Evolutionary conservation across 345 rosid species (phyloP).

Genomic region (Brassica incana): DNA sequence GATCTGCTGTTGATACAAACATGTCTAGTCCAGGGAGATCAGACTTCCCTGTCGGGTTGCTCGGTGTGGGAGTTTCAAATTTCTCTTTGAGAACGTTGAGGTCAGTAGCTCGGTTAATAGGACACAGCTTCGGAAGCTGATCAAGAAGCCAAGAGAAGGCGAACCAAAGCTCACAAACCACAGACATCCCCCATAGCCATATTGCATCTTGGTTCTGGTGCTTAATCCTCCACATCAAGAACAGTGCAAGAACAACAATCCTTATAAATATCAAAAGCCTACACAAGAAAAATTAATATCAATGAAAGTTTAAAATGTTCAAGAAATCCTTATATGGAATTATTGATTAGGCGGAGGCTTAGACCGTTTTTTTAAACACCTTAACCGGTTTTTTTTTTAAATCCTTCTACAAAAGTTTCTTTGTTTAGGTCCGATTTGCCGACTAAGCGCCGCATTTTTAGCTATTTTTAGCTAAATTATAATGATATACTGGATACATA

Average conservation of each 20-base stretch:
- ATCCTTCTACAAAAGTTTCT: no score
- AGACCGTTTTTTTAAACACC: neutral
- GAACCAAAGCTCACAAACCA: neutral
- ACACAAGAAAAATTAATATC: constrained; percentile 13
- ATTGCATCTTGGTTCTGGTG: neutral
- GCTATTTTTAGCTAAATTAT: no score
- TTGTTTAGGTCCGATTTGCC: neutral
- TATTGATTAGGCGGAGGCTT: neutral
- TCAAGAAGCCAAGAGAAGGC: neutral
- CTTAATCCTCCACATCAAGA: constrained; percentile 1
- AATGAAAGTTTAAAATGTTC: neutral
- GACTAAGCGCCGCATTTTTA: no score
- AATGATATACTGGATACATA: neutral
- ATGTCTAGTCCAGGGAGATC: neutral
- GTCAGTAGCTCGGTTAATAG: neutral
- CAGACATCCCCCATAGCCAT: constrained; percentile 1
- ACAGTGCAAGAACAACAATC: constrained; percentile 42
- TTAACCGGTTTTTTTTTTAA: no score
- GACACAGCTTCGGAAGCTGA: neutral
- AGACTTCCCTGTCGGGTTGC: neutral
- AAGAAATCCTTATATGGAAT: no score
- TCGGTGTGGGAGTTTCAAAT: neutral
- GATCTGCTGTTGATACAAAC: neutral
- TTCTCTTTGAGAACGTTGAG: neutral
- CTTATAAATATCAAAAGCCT: constrained; percentile 86